Conservation (phyloP, 441 rosid genomes). For the Raphanus hybrid region DNA sequence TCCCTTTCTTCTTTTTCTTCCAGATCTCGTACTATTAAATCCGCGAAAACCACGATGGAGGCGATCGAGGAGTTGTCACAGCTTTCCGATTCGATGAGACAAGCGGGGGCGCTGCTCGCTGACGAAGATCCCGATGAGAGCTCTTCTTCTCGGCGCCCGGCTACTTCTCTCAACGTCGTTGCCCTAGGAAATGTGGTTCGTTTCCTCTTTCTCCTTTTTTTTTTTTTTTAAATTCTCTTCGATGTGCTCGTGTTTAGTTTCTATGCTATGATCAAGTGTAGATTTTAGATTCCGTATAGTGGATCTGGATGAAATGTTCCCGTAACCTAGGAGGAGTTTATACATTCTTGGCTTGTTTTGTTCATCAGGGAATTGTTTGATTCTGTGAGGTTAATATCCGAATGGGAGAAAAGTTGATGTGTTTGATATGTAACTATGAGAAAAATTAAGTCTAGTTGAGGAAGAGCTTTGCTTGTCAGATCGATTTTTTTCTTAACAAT, state of each 20-base stretch:
- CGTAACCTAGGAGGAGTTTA: slow-evolving; percentile 33
- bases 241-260: slow-evolving; percentile 16
- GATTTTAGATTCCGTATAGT: slow-evolving; percentile 19
- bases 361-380: background rate
- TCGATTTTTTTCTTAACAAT: background rate
- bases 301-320: slow-evolving; percentile 31
- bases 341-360: slow-evolving; percentile 22
- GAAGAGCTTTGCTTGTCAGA: slow-evolving; percentile 12
- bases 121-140: slow-evolving; percentile 80
- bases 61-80: slow-evolving; percentile 76
- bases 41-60: slow-evolving; percentile 55
- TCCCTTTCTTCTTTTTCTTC: slow-evolving; percentile 26
- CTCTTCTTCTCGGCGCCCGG: slow-evolving; percentile 51
- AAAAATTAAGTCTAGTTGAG: slow-evolving; percentile 11
- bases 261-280: slow-evolving; percentile 28
- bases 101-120: slow-evolving; percentile 74
- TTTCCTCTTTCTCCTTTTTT: background rate
- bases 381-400: slow-evolving; percentile 8
- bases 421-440: slow-evolving; percentile 25
- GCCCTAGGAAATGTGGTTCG: slow-evolving; percentile 76
- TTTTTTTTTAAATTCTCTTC: slow-evolving; percentile 5
- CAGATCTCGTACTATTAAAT: slow-evolving; percentile 38
- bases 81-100: slow-evolving; percentile 71
- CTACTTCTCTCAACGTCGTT: slow-evolving; percentile 78
- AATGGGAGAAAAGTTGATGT: slow-evolving; percentile 16